Percentiles rank a stretch among this genome's conserved stretches.
These are phyloP conservation scores for Dactylis glomerata DNA, from an alignment of 176 grass and related monocot genomes.

Conservation along the genomic window DNA sequence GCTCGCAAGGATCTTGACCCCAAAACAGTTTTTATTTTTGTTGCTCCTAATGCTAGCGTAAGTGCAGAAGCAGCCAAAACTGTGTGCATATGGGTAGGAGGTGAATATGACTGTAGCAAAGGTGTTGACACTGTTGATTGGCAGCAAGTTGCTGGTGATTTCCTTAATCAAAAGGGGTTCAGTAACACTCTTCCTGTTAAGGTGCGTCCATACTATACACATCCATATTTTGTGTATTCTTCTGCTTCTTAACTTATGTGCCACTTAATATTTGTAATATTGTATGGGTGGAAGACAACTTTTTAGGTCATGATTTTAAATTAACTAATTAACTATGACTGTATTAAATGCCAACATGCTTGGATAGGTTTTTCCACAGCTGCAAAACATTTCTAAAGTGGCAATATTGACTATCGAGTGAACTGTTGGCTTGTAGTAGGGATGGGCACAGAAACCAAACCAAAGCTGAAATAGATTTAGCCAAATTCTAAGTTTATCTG, in stretches of 20 bases:
- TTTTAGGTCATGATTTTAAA: background rate
- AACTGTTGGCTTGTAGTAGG: background rate
- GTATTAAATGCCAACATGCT: background rate
- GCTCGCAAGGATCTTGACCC: constrained; percentile 65
- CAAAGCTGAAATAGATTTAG: background rate
- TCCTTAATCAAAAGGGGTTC: constrained; percentile 61
- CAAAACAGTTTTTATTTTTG: constrained; percentile 79
- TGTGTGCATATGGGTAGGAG: constrained; percentile 74
- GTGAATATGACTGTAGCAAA: constrained; percentile 46
- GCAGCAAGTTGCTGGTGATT: constrained; percentile 56
- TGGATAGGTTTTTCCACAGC: constrained; percentile 4
- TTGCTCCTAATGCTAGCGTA: constrained; percentile 54
- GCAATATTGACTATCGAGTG: background rate
- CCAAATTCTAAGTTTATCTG: background rate
- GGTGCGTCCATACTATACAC: constrained; percentile 35
- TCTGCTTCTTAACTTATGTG: background rate
- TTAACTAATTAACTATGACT: background rate
- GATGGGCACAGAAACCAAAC: background rate
- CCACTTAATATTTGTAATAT: background rate
- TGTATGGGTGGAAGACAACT: background rate
- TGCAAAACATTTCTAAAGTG: background rate
- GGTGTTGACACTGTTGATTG: constrained; percentile 57
- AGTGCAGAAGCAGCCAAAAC: constrained; percentile 41
- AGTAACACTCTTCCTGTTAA: constrained; percentile 58
- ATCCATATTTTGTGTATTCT: constrained; percentile 21